Conservation (phyloP, 1,139 yeast genomes). For the Eremothecium gossypii region DNA sequence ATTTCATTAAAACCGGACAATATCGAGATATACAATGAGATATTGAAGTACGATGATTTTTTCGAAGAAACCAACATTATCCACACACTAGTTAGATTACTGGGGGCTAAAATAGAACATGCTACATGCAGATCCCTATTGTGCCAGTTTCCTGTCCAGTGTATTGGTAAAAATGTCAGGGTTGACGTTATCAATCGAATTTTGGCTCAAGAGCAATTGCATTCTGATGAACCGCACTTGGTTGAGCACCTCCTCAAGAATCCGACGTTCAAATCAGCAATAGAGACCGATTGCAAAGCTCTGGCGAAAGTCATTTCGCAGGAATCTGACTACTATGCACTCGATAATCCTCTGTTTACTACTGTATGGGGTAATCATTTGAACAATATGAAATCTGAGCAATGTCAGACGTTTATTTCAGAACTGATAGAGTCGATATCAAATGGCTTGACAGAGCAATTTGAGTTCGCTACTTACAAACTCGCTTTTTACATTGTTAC, state of each 20-base stretch:
- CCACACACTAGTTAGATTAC: constrained; percentile 17
- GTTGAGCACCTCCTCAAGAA: constrained; percentile 35
- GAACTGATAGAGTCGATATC: constrained; percentile 4
- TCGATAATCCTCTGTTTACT: constrained; percentile 14
- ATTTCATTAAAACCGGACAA: constrained; percentile 12
- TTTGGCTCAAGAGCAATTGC: constrained; percentile 9
- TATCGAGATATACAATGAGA: constrained; percentile 11
- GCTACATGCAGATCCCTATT: constrained; percentile 8
- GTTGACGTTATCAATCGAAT: constrained; percentile 34
- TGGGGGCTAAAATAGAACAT: constrained; percentile 10
- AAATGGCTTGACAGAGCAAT: constrained; percentile 2
- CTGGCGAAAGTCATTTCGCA: constrained; percentile 19
- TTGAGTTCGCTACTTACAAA: constrained; percentile 9
- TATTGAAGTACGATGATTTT: constrained; percentile 23
- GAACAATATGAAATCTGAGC: not conserved
- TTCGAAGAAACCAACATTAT: constrained; percentile 40
- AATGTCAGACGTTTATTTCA: constrained; percentile 10
- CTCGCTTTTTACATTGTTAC: constrained; percentile 13
- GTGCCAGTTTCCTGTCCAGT: constrained; percentile 39
- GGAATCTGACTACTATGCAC: not conserved
- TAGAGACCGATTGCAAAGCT: constrained; percentile 37
- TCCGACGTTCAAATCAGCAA: constrained; percentile 43
- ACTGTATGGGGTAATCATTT: constrained; percentile 22
- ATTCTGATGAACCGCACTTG: constrained; percentile 8
- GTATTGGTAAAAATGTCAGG: constrained; percentile 38